phyloP scores from a whole-genome alignment of 305 asterid genomes.

The Solanum aculeatissimum region DNA sequence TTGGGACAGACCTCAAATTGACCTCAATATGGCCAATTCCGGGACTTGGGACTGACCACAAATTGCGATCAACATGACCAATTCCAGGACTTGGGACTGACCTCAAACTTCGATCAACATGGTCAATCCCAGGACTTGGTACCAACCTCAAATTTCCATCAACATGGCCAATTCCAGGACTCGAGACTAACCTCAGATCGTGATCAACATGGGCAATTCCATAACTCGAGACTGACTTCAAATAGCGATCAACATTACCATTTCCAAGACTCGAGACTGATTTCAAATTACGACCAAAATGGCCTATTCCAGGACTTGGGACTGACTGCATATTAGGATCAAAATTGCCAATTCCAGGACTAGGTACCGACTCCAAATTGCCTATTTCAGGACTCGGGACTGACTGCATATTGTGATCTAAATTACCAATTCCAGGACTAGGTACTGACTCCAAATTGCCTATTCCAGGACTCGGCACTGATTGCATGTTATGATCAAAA shows the following conservation, averaged over 20 bases:
- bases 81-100: neutral
- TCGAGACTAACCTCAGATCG: neutral
- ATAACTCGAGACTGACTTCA: no score
- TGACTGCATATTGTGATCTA: neutral
- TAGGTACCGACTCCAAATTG: neutral
- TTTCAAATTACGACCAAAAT: conserved; percentile 13
- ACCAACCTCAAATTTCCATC: conserved; percentile 3
- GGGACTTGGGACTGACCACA: neutral
- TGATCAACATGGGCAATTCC: neutral
- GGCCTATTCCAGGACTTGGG: neutral
- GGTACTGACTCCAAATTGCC: neutral
- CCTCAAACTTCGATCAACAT: conserved; percentile 12
- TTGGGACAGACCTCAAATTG: neutral
- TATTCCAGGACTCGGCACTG: neutral
- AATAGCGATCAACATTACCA: rapidly evolving
- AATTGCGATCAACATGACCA: conserved; percentile 13
- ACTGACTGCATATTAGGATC: neutral
- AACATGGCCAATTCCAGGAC: neutral
- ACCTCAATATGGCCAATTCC: conserved; percentile 12
- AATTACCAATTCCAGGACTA: neutral
- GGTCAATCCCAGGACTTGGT: neutral
- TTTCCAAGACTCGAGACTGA: neutral
- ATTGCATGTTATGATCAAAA: neutral
- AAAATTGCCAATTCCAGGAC: neutral
- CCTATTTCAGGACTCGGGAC: neutral